A percentile compares a stretch with the other conserved stretches of the same genome.
Conservation (phyloP, 768 basidiomycete genomes). For the Boletus vermiculosoides region DNA sequence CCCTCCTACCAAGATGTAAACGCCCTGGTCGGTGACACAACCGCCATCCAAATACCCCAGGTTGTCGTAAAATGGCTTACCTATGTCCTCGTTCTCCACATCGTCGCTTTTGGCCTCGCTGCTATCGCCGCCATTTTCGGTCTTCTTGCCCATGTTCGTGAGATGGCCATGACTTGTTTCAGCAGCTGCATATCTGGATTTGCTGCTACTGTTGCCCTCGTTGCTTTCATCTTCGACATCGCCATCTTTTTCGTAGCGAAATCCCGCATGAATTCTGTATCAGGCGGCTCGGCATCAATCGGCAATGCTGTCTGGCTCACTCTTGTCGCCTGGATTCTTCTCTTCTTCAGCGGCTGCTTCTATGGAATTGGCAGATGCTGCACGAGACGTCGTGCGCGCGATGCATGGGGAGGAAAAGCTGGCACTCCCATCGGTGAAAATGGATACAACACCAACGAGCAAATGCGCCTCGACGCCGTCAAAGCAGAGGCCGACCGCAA, state of each 20-base stretch:
- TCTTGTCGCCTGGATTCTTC: slow-evolving; percentile 77
- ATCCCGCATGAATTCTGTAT: slow-evolving; percentile 70
- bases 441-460: slow-evolving; percentile 48
- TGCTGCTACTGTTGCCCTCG: slow-evolving; percentile 71
- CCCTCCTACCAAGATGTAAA: slow-evolving; percentile 64
- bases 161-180: slow-evolving; percentile 82
- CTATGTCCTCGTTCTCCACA: slow-evolving; percentile 87
- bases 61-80: slow-evolving; percentile 94
- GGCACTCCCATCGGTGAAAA: slow-evolving; percentile 27
- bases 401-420: slow-evolving; percentile 39
- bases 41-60: slow-evolving; percentile 69
- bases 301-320: slow-evolving; percentile 94
- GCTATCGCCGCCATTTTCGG: slow-evolving; percentile 76
- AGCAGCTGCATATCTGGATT: slow-evolving; percentile 80
- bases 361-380: slow-evolving; percentile 85
- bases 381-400: slow-evolving; percentile 52
- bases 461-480: slow-evolving; percentile 77
- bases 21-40: slow-evolving; percentile 66
- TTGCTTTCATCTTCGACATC: slow-evolving; percentile 93
- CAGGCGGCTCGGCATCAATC: slow-evolving; percentile 73
- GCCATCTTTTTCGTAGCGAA: slow-evolving; percentile 89
- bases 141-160: slow-evolving; percentile 82
- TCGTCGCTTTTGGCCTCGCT: slow-evolving; percentile 78
- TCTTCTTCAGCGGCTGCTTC: slow-evolving; percentile 91
- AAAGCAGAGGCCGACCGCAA: slow-evolving; percentile 87